phyloP scores from a whole-genome alignment of 1,284 basidiomycete species.

The Stereum hirsutum region DNA sequence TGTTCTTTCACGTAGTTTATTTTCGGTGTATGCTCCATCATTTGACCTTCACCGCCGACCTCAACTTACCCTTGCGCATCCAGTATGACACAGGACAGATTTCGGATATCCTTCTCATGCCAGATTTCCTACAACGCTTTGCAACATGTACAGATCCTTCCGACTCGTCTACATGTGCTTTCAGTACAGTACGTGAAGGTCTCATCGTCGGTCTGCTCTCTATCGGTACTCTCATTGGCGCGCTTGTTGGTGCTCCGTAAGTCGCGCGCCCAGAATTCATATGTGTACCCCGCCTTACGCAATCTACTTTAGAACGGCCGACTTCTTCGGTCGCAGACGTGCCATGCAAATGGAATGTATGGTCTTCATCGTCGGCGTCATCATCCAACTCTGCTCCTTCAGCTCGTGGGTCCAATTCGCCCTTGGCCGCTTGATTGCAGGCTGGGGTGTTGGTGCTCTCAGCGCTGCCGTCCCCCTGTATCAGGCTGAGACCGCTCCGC shows the following conservation, averaged over 20 bases:
- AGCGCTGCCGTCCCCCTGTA: constrained; percentile 69
- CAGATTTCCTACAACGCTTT: constrained; percentile 63
- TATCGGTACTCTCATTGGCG: constrained; percentile 56
- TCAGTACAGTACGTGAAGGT: constrained; percentile 43
- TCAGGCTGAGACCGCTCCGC: constrained; percentile 57
- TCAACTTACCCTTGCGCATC: not conserved
- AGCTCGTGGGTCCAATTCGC: constrained; percentile 53
- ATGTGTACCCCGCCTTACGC: constrained; percentile 9
- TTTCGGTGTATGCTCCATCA: constrained; percentile 35
- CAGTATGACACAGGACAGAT: constrained; percentile 74
- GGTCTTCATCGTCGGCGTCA: constrained; percentile 63
- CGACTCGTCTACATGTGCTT: constrained; percentile 34
- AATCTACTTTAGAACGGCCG: constrained; percentile 58
- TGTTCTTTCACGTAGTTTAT: constrained; percentile 42
- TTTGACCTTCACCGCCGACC: not conserved
- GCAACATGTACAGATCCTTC: constrained; percentile 34
- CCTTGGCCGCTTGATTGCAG: constrained; percentile 63
- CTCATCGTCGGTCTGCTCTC: constrained; percentile 66
- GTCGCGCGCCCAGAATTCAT: constrained; percentile 14
- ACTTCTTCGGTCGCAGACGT: constrained; percentile 57
- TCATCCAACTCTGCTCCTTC: constrained; percentile 47
- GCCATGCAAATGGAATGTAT: constrained; percentile 66
- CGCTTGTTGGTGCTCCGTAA: constrained; percentile 50
- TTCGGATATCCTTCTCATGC: constrained; percentile 68
- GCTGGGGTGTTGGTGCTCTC: constrained; percentile 63